phyloP scores from a whole-genome alignment of 2,329 filamentous ascomycete genomes.

The Penicillium expansum region DNA sequence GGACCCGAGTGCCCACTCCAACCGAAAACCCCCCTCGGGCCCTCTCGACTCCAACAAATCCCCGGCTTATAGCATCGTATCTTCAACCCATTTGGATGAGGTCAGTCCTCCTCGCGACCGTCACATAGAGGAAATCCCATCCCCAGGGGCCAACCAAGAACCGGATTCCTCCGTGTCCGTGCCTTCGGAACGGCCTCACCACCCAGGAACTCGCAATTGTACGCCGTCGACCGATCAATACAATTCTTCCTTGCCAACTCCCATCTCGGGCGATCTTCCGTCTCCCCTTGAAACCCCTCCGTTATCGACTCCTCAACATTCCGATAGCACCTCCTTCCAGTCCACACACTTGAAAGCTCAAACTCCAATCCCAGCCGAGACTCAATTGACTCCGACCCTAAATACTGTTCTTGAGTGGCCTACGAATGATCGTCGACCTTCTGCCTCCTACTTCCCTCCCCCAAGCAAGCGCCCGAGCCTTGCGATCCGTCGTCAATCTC shows the following conservation, averaged over 20 bases:
- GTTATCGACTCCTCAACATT: slow-evolving; percentile 22
- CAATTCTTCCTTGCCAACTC: slow-evolving; percentile 26
- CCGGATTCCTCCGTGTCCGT: slow-evolving; percentile 8
- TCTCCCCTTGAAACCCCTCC: slow-evolving; percentile 22
- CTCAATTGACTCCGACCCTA: slow-evolving; percentile 27
- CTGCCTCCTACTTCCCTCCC: slow-evolving; percentile 16
- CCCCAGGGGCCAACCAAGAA: neutral
- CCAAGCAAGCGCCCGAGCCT: slow-evolving; percentile 35
- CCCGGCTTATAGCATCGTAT: slow-evolving; percentile 26
- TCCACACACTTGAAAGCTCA: slow-evolving; percentile 17
- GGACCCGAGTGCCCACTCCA: slow-evolving; percentile 27
- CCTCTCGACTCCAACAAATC: slow-evolving; percentile 24
- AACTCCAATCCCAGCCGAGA: slow-evolving; percentile 18
- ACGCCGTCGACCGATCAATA: slow-evolving; percentile 19
- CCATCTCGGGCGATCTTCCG: slow-evolving; percentile 20
- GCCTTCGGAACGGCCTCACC: slow-evolving; percentile 13
- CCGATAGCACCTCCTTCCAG: slow-evolving; percentile 23
- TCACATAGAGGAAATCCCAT: slow-evolving; percentile 9
- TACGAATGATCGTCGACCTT: slow-evolving; percentile 11
- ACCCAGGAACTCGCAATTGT: slow-evolving; percentile 6
- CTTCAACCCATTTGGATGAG: slow-evolving; percentile 20
- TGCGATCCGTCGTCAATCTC: slow-evolving; percentile 39
- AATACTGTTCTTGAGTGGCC: slow-evolving; percentile 30
- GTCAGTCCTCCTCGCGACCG: slow-evolving; percentile 10
- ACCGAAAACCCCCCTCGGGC: slow-evolving; percentile 20